A percentile compares a stretch with the other conserved stretches of the same genome.
These are phyloP conservation scores for Colletotrichum caudatum DNA, from an alignment of 2,329 filamentous ascomycete species.

Conservation along the genomic window DNA sequence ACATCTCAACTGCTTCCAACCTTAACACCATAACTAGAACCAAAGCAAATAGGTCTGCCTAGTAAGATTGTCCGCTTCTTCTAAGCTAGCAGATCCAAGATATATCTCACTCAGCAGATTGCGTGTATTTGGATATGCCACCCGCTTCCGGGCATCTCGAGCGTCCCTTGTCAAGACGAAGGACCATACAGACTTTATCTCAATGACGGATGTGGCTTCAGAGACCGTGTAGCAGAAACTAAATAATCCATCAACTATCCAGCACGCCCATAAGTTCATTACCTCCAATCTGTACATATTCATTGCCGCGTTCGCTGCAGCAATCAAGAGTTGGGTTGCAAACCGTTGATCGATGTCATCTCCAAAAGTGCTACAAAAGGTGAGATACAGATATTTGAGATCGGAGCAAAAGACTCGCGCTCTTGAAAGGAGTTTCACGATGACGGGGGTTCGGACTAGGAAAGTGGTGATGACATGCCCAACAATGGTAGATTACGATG, in stretches of 20 bases:
- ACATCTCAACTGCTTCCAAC: neutral
- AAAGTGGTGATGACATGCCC: too few relatives aligned
- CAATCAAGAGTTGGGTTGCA: neutral
- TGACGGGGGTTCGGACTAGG: too few relatives aligned
- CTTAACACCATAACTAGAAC: neutral
- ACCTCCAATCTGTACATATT: neutral
- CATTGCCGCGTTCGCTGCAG: conserved; percentile 1
- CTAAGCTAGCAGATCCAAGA: neutral
- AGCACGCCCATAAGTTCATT: neutral
- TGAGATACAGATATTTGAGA: neutral
- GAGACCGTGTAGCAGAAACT: neutral
- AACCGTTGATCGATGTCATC: neutral
- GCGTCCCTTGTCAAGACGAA: neutral
- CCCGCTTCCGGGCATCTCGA: neutral
- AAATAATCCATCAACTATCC: fast-evolving
- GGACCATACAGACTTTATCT: neutral
- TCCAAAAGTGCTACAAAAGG: neutral
- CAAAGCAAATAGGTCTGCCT: neutral
- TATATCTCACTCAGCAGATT: neutral
- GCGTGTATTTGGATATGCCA: neutral
- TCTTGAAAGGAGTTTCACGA: too few relatives aligned
- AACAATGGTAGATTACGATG: too few relatives aligned
- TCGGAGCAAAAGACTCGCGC: too few relatives aligned
- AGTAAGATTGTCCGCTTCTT: too few relatives aligned
- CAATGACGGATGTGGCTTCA: neutral